phyloP scores from a whole-genome alignment of 2,329 filamentous ascomycete genomes.

The Aspergillus luchuensis region DNA sequence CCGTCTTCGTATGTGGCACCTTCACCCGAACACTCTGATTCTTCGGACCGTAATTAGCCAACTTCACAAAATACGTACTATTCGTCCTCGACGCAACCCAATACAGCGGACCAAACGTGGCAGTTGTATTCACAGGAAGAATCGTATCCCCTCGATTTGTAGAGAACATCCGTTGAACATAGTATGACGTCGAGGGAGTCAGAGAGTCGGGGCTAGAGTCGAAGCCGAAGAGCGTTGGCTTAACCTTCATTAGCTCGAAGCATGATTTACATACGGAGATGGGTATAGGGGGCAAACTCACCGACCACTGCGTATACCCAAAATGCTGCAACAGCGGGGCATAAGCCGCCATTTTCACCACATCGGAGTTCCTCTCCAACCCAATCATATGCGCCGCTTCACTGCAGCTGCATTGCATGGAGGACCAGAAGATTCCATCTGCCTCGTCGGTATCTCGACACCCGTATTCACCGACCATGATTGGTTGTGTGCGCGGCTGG shows the following conservation, averaged over 20 bases:
- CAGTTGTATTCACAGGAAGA: constrained; percentile 31
- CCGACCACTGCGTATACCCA: constrained; percentile 37
- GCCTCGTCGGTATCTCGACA: constrained; percentile 26
- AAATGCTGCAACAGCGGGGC: constrained; percentile 42
- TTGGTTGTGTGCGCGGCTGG: constrained; percentile 37
- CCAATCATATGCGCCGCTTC: constrained; percentile 68
- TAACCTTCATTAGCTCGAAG: too few relatives aligned
- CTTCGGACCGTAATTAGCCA: constrained; percentile 34
- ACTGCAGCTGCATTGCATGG: constrained; percentile 56
- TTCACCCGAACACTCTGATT: constrained; percentile 29
- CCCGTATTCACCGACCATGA: constrained; percentile 37
- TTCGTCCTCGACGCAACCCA: constrained; percentile 35
- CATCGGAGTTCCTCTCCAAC: constrained; percentile 41
- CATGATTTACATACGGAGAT: too few relatives aligned
- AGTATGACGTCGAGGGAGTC: constrained; percentile 38
- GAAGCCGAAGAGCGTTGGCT: background rate
- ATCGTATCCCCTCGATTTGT: constrained; percentile 34
- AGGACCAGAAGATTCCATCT: constrained; percentile 27
- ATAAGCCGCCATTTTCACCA: constrained; percentile 40
- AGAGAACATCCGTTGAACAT: constrained; percentile 40
- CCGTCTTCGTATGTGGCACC: constrained; percentile 26
- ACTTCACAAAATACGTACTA: constrained; percentile 30
- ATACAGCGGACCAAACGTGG: constrained; percentile 35
- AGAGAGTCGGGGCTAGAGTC: constrained; percentile 32
- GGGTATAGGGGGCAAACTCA: constrained; percentile 14